Evolutionary conservation across 2,329 filamentous ascomycete genomes (phyloP), one percentile per base, ranked within the genome.

Genomic region (Hyphodiscus sp.): DNA sequence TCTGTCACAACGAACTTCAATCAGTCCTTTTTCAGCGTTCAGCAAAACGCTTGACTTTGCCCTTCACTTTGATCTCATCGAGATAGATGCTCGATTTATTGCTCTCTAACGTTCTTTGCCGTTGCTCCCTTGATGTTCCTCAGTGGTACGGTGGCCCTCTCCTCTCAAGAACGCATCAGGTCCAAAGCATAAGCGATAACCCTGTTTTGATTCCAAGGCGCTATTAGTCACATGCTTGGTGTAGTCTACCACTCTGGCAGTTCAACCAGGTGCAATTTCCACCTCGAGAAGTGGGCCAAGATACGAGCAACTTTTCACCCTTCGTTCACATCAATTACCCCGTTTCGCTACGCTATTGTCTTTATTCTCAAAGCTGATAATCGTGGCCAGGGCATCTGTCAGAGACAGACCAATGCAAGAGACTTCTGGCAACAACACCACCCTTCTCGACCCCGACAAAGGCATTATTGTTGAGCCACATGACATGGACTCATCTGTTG

Each of bases 161-260:
- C 55, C 50, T 59, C 50, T 58, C 58, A 58, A 59, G 58, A 56
- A 45, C 52, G 55, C 10, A 42, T 41, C 23, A 45, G 47, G 45
- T 20, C 58, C 52, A 55, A 54, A 44, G 49, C 60, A 61, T 59
- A 61, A 63, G 57, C 56, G 55, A 58, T 49, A 52, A 50, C 44
- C 43, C 51, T 47, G 44, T 50, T 50, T 55, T 53, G 53, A 38
- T 52, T 61, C 47, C 38, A 47, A 54, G 29, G 13, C 33, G 13
- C 2, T 38, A 8, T 5, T 15, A 38, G 33, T 38, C 33, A 38
- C 11, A 38, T 38, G 11, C 33, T 38, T 38, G 33, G 33, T 38
- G 33, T 38, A 13, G 13, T 6, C 33, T 38, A 38, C 16, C 11
- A 15, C 33, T 13, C 5, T 2, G 33, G 33, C 33, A 38, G 5